Conservation (phyloP, 139 green algal genomes). For the Micractinium sp. region DNA sequence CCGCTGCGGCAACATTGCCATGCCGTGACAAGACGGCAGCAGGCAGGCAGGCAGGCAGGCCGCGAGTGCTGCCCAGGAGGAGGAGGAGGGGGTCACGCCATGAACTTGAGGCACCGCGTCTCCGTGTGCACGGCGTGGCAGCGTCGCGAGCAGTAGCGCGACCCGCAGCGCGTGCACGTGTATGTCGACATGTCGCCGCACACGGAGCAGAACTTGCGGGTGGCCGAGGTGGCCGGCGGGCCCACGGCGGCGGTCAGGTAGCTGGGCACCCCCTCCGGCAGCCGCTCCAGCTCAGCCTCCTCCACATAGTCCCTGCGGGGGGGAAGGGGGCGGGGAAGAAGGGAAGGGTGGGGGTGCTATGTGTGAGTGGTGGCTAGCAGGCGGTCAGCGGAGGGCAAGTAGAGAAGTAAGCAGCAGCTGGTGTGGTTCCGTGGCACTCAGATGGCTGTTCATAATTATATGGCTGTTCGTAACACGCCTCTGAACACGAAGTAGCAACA, state of each 20-base stretch:
- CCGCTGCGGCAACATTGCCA: neutral
- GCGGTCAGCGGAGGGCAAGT: neutral
- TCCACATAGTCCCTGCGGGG: constrained; percentile 62
- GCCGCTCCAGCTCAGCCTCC: constrained; percentile 62
- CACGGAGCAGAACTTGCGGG: constrained; percentile 77
- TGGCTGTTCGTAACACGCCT: no score
- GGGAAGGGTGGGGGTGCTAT: neutral
- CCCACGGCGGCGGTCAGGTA: constrained; percentile 73
- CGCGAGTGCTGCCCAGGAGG: no score
- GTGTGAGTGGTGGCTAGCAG: no score
- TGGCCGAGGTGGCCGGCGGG: constrained; percentile 45
- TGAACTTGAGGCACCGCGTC: constrained; percentile 89
- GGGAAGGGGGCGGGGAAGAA: no score
- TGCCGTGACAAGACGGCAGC: no score
- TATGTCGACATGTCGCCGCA: constrained; percentile 63
- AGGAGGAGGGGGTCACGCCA: no score
- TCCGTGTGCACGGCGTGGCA: constrained; percentile 81
- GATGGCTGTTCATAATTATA: no score
- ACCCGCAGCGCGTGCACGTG: constrained; percentile 82
- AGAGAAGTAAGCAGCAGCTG: neutral
- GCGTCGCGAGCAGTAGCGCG: constrained; percentile 73
- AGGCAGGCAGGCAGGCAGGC: no score
- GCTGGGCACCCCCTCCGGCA: constrained; percentile 53
- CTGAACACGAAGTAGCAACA: no score
- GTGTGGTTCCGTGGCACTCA: no score